phyloP scores from a whole-genome alignment of 2,329 filamentous ascomycete species.

The Gliomastix tumulicola region DNA sequence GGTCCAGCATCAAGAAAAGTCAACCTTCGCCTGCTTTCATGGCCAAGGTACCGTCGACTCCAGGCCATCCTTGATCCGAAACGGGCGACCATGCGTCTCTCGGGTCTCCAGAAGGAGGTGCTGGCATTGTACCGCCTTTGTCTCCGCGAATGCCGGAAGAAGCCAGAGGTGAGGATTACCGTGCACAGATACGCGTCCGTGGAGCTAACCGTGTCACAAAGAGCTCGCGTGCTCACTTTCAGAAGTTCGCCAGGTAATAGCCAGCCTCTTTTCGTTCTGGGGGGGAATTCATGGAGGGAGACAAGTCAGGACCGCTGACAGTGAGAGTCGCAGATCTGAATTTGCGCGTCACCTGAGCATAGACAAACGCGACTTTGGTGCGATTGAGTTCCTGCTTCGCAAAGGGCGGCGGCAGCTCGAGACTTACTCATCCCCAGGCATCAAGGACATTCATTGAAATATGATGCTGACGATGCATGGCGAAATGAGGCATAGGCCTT shows the following conservation, averaged over 20 bases:
- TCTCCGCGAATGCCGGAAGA: constrained; percentile 71
- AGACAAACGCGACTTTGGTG: constrained; percentile 78
- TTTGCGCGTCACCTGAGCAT: constrained; percentile 65
- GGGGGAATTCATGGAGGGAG: neutral
- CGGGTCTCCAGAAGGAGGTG: constrained; percentile 87
- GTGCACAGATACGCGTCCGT: no score
- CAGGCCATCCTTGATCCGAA: no score
- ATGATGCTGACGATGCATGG: no score
- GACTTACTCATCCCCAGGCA: constrained; percentile 70
- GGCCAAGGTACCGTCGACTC: no score
- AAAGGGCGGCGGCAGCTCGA: constrained; percentile 79
- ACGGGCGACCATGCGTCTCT: constrained; percentile 41
- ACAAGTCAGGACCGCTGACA: no score
- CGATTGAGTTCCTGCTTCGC: constrained; percentile 78
- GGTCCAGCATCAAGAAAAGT: no score
- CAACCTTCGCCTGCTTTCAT: no score
- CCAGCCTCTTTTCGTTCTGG: neutral
- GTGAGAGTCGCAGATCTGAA: constrained; percentile 33
- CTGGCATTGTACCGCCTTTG: constrained; percentile 81
- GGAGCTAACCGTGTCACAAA: no score
- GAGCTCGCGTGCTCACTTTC: constrained; percentile 54
- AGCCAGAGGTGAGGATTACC: constrained; percentile 67
- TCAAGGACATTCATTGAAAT: constrained; percentile 66
- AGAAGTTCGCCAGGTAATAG: constrained; percentile 58
- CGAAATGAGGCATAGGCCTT: no score